Percentiles rank a stretch among this genome's conserved stretches.
Conservation (phyloP, 2,329 filamentous ascomycete genomes). For the Dendrostoma leiphaemia region DNA sequence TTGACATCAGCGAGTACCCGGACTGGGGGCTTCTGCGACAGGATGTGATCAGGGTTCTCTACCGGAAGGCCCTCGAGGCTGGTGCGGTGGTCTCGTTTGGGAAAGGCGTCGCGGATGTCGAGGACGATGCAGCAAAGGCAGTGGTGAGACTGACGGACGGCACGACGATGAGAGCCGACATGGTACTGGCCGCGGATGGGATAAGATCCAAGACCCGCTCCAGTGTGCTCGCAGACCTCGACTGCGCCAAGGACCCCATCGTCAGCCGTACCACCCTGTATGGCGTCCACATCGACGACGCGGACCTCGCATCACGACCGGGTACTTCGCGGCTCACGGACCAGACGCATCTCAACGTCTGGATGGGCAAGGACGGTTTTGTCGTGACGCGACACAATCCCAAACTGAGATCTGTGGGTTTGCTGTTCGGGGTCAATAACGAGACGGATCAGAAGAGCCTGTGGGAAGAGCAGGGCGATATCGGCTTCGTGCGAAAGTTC, state of each 20-base stretch:
- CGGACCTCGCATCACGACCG: constrained; percentile 2
- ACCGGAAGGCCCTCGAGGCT: constrained; percentile 2
- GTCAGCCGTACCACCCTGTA: constrained; percentile 22
- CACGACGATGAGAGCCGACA: constrained; percentile 36
- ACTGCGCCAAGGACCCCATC: constrained; percentile 16
- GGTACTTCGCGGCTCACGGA: constrained; percentile 18
- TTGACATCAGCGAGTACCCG: constrained; percentile 15
- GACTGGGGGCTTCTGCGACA: constrained; percentile 21
- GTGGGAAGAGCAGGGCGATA: constrained; percentile 25
- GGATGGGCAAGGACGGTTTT: constrained; percentile 20
- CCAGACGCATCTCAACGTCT: constrained; percentile 21
- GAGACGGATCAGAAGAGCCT: constrained; percentile 22
- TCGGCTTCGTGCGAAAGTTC: constrained; percentile 19
- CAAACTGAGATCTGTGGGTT: constrained; percentile 11
- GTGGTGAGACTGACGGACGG: constrained; percentile 21
- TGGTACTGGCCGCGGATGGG: constrained; percentile 43
- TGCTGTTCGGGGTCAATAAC: constrained; percentile 20
- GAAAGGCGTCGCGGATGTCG: not conserved
- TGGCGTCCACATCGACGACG: constrained; percentile 12
- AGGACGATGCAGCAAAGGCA: not conserved
- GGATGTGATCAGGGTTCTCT: constrained; percentile 17
- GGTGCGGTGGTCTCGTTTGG: constrained; percentile 2
- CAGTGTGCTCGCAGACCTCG: constrained; percentile 30
- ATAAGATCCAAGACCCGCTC: constrained; percentile 41
- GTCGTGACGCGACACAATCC: constrained; percentile 21